Percentiles rank a stretch among this genome's conserved stretches.
Conservation (phyloP, 1,139 yeast genomes). For the Lodderomyces pseudojiufengensis region DNA sequence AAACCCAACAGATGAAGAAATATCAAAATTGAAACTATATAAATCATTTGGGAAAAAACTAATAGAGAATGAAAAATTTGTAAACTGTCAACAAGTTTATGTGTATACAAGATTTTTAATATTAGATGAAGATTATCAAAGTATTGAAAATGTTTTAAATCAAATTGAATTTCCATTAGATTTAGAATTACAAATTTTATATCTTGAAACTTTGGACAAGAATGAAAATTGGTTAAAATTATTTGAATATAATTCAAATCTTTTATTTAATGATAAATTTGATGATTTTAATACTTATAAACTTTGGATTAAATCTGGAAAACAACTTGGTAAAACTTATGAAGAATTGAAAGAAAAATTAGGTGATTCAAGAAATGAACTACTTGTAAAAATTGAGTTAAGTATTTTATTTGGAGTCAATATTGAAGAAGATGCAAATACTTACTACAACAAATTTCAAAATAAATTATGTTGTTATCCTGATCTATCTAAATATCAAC, state of each 20-base stretch:
- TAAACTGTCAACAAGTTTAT: conserved; percentile 56
- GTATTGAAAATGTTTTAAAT: conserved; percentile 28
- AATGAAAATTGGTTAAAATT: conserved; percentile 41
- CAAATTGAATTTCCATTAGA: conserved; percentile 38
- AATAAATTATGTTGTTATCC: conserved; percentile 57
- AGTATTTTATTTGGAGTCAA: conserved; percentile 20
- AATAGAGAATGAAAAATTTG: conserved; percentile 35
- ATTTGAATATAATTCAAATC: conserved; percentile 25
- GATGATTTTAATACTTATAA: conserved; percentile 66
- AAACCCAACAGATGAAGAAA: conserved; percentile 26
- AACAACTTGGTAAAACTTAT: conserved; percentile 23
- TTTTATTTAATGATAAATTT: conserved; percentile 41
- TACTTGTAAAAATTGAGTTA: conserved; percentile 52
- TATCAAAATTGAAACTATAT: conserved; percentile 35
- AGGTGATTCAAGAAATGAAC: conserved; percentile 48
- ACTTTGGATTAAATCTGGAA: conserved; percentile 43
- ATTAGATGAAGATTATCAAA: conserved; percentile 25
- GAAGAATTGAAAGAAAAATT: conserved; percentile 25
- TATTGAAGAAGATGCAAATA: conserved; percentile 24
- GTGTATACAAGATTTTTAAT: conserved; percentile 48
- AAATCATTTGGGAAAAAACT: conserved; percentile 56
- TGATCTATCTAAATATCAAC: conserved; percentile 46
- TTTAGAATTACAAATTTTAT: conserved; percentile 54
- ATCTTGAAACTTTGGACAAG: conserved; percentile 42
- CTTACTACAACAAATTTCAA: conserved; percentile 44